Conservation (phyloP, 768 basidiomycete genomes). For the Suillus clintonianus region DNA sequence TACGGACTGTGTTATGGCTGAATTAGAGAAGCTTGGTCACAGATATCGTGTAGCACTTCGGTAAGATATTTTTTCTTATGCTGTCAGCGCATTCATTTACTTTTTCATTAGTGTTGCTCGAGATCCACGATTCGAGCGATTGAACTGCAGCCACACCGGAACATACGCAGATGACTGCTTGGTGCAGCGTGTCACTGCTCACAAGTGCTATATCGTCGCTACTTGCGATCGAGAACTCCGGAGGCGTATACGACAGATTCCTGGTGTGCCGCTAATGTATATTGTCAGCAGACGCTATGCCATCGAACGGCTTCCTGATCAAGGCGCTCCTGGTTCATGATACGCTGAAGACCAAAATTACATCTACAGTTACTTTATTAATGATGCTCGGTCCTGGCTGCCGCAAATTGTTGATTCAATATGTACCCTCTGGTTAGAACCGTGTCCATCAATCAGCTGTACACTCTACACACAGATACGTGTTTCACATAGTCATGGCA, state of each 20-base stretch:
- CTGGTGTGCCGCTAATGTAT: constrained; percentile 96
- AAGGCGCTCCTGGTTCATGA: constrained; percentile 71
- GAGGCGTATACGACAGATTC: constrained; percentile 87
- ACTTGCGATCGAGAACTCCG: constrained; percentile 97
- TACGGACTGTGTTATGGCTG: constrained; percentile 99
- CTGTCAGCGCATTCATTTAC: constrained; percentile 1
- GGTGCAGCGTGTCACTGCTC: constrained; percentile 91
- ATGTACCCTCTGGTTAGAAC: neutral
- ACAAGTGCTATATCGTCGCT: constrained; percentile 96
- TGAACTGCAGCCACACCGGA: constrained; percentile 88
- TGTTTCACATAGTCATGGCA: neutral
- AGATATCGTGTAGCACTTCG: constrained; percentile 92
- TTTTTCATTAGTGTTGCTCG: constrained; percentile 79
- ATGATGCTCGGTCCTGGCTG: neutral
- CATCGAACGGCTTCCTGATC: constrained; percentile 93
- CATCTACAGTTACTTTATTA: neutral
- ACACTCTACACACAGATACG: neutral
- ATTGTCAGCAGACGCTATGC: constrained; percentile 91
- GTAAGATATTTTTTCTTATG: constrained; percentile 44
- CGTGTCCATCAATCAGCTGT: neutral
- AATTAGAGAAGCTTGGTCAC: constrained; percentile 95
- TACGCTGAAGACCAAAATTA: neutral
- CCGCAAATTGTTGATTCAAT: neutral
- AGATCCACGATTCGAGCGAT: constrained; percentile 94
- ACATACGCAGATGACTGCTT: constrained; percentile 99